Evolutionary conservation across 2,329 filamentous ascomycete genomes (phyloP), one percentile per base, ranked within the genome.

Genomic region (Aspergillus ibericus): DNA sequence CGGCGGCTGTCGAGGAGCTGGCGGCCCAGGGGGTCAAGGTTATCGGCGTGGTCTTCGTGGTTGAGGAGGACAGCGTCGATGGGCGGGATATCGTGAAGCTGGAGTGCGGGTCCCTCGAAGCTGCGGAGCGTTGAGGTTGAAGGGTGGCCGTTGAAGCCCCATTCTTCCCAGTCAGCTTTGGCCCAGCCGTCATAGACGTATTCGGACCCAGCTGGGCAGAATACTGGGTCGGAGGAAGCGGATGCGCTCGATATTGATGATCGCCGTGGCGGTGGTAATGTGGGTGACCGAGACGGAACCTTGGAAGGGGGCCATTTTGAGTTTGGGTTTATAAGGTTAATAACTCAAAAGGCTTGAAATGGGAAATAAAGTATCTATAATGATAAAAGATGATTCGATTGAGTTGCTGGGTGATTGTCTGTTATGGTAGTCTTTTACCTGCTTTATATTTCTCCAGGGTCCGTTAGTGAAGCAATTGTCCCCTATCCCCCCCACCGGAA

Each of bases 31-130:
- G 75, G 71, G 34, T 83, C 81, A 2, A 83, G 72, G 59, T 83
- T 83, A 59, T 83, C 81, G 0, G 71, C 69, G 57, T 83, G 81
- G 64, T 83, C 78, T 64, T 83, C 81, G 58, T 83, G 81, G 64
- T 77, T 81, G 8, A 83, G 72, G 0, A 82, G 72, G 3, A 83
- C 69, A n/a, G 75, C 80, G 51, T 82, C 80, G 59, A 83, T 80
- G 9, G 68, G 67, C 0, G 81, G 81, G 0, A 82, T 70, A 1
- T 78, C 55, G 1, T 72, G 60, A 0, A 82, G 68, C 0, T 61
- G 53, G 0, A 81, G 61, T 2, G 76, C 76, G 0, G 79, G 77
- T 1, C 62, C 59, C 29, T 75, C 68, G 12, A 67, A 63, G 22
- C 64, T 71, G 13, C 69, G 72, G 9, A 80, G 68, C 1, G 29